phyloP scores from a whole-genome alignment of 768 basidiomycete species.

The Pleurotus tuber-regium region DNA sequence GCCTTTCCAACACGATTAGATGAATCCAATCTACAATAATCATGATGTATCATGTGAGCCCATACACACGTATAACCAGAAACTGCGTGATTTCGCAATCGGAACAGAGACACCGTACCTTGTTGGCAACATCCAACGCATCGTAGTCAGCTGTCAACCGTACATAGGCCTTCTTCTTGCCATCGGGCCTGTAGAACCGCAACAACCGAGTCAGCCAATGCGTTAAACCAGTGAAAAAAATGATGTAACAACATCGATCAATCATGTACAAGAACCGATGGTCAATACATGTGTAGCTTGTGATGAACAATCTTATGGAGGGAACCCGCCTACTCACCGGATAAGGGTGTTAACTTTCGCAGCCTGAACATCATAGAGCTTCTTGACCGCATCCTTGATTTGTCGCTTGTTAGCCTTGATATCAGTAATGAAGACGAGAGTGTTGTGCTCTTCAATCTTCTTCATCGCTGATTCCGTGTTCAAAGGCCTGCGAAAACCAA shows the following conservation, averaged over 20 bases:
- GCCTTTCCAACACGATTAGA: conserved; percentile 46
- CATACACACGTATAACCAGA: too few relatives aligned
- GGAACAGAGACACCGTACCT: conserved; percentile 46
- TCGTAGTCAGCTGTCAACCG: conserved; percentile 94
- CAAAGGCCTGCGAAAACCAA: conserved; percentile 54
- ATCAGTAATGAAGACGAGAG: conserved; percentile 97
- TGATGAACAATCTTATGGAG: too few relatives aligned
- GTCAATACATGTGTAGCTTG: too few relatives aligned
- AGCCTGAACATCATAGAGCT: conserved; percentile 96
- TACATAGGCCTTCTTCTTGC: conserved; percentile 99
- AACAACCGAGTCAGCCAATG: neutral
- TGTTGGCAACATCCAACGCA: conserved; percentile 96
- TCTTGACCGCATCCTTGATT: conserved; percentile 99
- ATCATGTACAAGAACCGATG: conserved; percentile 9
- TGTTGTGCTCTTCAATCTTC: conserved; percentile 99
- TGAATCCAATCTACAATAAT: conserved; percentile 80
- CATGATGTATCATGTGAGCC: neutral
- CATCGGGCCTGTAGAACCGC: conserved; percentile 70
- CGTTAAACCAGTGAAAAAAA: neutral
- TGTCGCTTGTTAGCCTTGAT: conserved; percentile 96
- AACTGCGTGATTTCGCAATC: neutral
- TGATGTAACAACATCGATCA: neutral
- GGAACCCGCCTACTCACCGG: conserved; percentile 53
- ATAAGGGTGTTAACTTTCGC: conserved; percentile 98
- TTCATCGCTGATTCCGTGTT: conserved; percentile 99